These are phyloP conservation scores for Apostasia shenzhenica DNA, from an alignment of 106 monocot species.

Conservation along the genomic window DNA sequence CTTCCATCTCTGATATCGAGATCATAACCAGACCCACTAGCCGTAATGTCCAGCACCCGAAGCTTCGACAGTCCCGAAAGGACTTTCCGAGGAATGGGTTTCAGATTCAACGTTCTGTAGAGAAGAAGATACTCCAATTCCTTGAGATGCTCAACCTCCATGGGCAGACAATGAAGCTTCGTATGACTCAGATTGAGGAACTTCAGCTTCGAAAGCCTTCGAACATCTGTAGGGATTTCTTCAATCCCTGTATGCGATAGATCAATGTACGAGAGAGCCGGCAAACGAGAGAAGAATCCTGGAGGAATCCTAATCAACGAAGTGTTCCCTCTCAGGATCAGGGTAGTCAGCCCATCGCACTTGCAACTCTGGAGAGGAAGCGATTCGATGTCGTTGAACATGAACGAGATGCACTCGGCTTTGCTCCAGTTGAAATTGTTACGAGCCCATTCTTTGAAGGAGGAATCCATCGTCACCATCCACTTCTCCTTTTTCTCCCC, in stretches of 20 bases:
- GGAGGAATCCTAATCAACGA: not conserved
- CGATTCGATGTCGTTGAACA: not conserved
- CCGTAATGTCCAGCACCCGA: not conserved
- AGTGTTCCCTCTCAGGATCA: slow-evolving; percentile 5
- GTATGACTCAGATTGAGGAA: slow-evolving; percentile 21
- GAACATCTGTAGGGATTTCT: slow-evolving; percentile 9
- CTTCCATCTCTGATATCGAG: not conserved
- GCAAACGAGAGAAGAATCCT: not conserved
- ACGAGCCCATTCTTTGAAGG: not conserved
- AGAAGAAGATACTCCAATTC: slow-evolving; percentile 5
- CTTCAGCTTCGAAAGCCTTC: not conserved
- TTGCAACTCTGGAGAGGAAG: not conserved
- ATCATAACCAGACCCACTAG: not conserved
- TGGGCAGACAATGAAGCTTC: slow-evolving; percentile 2
- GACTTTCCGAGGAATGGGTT: not conserved
- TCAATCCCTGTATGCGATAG: slow-evolving; percentile 4
- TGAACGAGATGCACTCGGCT: not conserved
- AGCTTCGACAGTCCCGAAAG: not conserved
- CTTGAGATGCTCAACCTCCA: not conserved
- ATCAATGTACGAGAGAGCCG: slow-evolving; percentile 14
- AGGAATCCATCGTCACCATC: not conserved
- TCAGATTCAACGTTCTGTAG: not conserved
- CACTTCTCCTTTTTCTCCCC: slow-evolving; percentile 5
- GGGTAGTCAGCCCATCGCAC: not conserved
- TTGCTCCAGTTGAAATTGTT: not conserved